Conservation (phyloP, 805 yeast genomes). For the Wickerhamomyces queroliae region DNA sequence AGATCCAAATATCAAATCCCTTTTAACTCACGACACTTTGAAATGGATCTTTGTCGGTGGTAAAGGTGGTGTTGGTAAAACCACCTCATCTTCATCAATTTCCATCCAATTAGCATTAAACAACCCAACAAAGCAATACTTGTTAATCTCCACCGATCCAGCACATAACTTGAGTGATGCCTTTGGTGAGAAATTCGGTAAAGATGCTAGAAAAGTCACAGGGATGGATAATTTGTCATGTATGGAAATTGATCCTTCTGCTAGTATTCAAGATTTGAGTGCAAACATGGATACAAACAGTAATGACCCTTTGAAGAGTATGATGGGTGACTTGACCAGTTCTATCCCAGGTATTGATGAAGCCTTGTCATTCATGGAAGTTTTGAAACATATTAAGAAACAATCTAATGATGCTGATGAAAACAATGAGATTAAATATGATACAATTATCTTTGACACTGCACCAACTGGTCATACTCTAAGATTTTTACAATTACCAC, state of each 20-base stretch:
- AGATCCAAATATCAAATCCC: slow-evolving; percentile 67
- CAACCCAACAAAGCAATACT: slow-evolving; percentile 74
- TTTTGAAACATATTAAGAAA: slow-evolving; percentile 88
- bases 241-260: slow-evolving; percentile 98
- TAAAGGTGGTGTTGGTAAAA: slow-evolving; percentile 99
- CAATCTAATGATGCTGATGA: slow-evolving; percentile 44
- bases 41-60: slow-evolving; percentile 99
- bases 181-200: slow-evolving; percentile 95
- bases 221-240: slow-evolving; percentile 86
- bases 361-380: slow-evolving; percentile 97
- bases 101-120: slow-evolving; percentile 88
- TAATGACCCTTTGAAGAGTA: slow-evolving; percentile 52
- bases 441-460: slow-evolving; percentile 95
- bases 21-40: slow-evolving; percentile 61
- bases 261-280: slow-evolving; percentile 85
- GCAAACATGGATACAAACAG: slow-evolving; percentile 34
- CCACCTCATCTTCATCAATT: slow-evolving; percentile 93
- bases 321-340: slow-evolving; percentile 88
- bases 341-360: slow-evolving; percentile 98
- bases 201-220: slow-evolving; percentile 91
- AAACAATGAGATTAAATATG: slow-evolving; percentile 46
- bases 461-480: slow-evolving; percentile 99
- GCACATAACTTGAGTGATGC: slow-evolving; percentile 98
- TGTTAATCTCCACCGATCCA: slow-evolving; percentile 94
- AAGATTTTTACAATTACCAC: slow-evolving; percentile 90